Conservation (phyloP, 441 rosid species). For the Corymbia citriodora region DNA sequence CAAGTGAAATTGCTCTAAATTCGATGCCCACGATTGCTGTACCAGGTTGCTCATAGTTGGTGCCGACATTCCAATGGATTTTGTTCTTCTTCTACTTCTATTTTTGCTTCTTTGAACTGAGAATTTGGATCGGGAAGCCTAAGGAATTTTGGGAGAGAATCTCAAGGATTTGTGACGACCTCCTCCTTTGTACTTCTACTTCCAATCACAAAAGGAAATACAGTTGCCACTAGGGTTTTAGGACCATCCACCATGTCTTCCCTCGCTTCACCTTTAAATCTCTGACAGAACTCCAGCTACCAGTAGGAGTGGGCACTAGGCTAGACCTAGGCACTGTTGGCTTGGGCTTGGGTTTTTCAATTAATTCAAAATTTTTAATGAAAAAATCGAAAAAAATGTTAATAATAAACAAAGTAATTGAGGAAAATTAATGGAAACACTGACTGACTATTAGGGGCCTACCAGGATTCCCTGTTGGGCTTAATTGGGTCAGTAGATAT, state of each 20-base stretch:
- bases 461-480: too few species aligned
- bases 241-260: neutral
- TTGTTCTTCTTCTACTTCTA: too few species aligned
- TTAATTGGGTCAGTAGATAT: too few species aligned
- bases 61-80: too few species aligned
- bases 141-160: neutral
- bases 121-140: neutral
- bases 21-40: neutral
- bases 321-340: neutral
- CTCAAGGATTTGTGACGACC: neutral
- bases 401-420: too few species aligned
- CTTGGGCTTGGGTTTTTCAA: neutral
- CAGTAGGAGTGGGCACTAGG: neutral
- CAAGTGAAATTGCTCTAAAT: neutral
- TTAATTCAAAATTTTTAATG: too few species aligned
- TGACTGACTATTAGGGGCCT: too few species aligned
- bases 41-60: neutral
- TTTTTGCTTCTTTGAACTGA: accelerated
- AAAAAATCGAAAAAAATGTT: too few species aligned
- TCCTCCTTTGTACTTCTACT: neutral
- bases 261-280: neutral
- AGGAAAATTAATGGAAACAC: too few species aligned
- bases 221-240: neutral
- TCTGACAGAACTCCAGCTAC: neutral
- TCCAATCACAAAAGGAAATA: neutral